phyloP scores from a whole-genome alignment of 768 basidiomycete genomes.

The Pleurotus djamor region DNA sequence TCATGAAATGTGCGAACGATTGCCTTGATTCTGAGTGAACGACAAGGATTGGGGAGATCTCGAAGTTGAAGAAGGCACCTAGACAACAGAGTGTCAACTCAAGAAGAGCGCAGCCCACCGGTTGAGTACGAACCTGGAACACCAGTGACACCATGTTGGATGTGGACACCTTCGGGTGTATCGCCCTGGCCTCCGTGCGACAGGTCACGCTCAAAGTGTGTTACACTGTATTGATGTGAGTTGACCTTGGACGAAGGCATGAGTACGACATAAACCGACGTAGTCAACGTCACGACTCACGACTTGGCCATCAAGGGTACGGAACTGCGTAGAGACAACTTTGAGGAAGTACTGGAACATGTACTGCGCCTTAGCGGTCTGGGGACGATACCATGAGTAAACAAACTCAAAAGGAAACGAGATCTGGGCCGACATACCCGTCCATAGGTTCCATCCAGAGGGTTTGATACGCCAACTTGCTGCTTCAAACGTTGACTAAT shows the following conservation, averaged over 20 bases:
- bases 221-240: constrained; percentile 94
- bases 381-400: constrained; percentile 6
- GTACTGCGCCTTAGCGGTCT: constrained; percentile 81
- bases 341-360: constrained; percentile 99
- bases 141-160: constrained; percentile 73
- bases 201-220: constrained; percentile 94
- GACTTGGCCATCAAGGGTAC: constrained; percentile 70
- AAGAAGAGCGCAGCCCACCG: constrained; percentile 11
- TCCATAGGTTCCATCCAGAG: constrained; percentile 67
- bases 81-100: constrained; percentile 1
- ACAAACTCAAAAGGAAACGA: background rate
- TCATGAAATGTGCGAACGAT: constrained; percentile 97
- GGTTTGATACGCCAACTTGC: constrained; percentile 75
- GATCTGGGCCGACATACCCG: constrained; percentile 35
- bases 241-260: constrained; percentile 49
- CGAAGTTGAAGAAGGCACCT: constrained; percentile 90
- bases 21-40: constrained; percentile 90
- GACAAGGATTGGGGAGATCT: constrained; percentile 95
- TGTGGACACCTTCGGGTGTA: constrained; percentile 59
- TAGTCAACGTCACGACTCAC: constrained; percentile 35
- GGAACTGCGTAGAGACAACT: constrained; percentile 95
- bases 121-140: constrained; percentile 44
- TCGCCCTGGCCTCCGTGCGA: constrained; percentile 55
- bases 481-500: constrained; percentile 62
- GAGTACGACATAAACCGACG: constrained; percentile 1